Percentiles rank a stretch among this genome's conserved stretches.
Evolutionary conservation across 129 eudicot species (phyloP).

Genomic region (Mikania micrantha): DNA sequence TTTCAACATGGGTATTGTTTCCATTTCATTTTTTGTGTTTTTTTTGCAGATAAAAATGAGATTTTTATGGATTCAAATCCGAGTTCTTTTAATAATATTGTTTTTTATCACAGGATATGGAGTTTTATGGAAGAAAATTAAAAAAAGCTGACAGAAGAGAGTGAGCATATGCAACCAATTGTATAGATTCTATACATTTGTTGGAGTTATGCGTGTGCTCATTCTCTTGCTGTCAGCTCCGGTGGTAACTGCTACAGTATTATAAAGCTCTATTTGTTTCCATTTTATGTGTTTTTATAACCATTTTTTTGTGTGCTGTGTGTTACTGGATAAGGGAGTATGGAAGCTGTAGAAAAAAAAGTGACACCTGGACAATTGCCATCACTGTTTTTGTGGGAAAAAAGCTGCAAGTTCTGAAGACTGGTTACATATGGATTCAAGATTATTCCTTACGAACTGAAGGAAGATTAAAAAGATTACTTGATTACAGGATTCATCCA

Average conservation of each 20-base stretch:
- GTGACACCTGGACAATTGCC: slow-evolving; percentile 27
- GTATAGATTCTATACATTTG: slow-evolving; percentile 29
- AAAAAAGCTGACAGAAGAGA: slow-evolving; percentile 44
- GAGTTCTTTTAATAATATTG: neutral
- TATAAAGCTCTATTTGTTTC: neutral
- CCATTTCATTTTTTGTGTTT: neutral
- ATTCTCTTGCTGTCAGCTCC: slow-evolving; percentile 49
- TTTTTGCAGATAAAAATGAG: neutral
- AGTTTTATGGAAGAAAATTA: neutral
- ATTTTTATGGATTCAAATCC: slow-evolving; percentile 9
- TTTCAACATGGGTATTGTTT: neutral
- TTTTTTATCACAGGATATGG: slow-evolving; percentile 9
- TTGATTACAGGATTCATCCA: too few species aligned
- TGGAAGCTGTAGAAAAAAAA: slow-evolving; percentile 7
- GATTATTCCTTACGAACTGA: too few species aligned
- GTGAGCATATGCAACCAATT: slow-evolving; percentile 46
- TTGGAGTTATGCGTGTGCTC: slow-evolving; percentile 38
- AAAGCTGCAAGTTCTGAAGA: slow-evolving; percentile 21
- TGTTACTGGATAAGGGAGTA: neutral
- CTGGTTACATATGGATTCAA: slow-evolving; percentile 5
- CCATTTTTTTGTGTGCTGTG: neutral
- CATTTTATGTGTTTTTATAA: slow-evolving; percentile 1
- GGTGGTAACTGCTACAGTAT: neutral
- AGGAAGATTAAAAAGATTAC: too few species aligned
- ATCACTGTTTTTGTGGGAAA: neutral